Base-by-base conservation (phyloP, 129 eudicot species). In the Pulicaria dysenterica region DNA sequence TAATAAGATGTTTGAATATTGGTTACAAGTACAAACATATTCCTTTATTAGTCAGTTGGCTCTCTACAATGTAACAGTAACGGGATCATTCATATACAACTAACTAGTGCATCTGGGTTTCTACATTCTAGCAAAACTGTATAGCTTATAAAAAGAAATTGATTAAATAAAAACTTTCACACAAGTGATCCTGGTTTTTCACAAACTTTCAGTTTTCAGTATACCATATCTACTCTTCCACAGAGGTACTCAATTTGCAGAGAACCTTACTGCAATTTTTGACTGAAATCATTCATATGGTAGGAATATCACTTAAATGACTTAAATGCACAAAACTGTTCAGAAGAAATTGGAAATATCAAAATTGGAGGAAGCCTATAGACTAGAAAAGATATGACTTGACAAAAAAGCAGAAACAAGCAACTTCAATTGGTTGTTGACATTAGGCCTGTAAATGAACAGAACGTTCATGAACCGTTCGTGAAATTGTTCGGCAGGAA, bases 371-470 rank as follows among this genome's bases (percentile, higher is more conserved):
- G 51, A 64, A 64, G 70, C 17, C 49, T 42, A 19, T 17, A 64
- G 51, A 64, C 71, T 38, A 46, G 12, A 45, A 5, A 24, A 65
- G 41, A 45, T 57, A 47, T 46, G 12, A 66, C 31, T 46, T 46
- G 71, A 65, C 56, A 66, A 46, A 7, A 57, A 12, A 46, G 57
- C 57, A 66, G 12, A 66, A 46, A 66, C 71, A 46, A 45, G 57
- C 57, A 66, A 19, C 56, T 64, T 64, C 69, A 65, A 46, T 0
- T 65, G 24, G 46, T 10, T 65, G 56, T 45, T 39, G 42, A 34
- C 48, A 37, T n/a, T n/a, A n/a, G n/a, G n/a, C n/a, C n/a, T n/a
- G n/a, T n/a, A n/a, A n/a, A n/a, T n/a, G n/a, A n/a, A n/a, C n/a
- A n/a, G n/a, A n/a, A n/a, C n/a, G n/a, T n/a, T n/a, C n/a, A n/a